Conservation (phyloP, 2,329 filamentous ascomycete genomes). For the Fusarium neocosmosporiellum region DNA sequence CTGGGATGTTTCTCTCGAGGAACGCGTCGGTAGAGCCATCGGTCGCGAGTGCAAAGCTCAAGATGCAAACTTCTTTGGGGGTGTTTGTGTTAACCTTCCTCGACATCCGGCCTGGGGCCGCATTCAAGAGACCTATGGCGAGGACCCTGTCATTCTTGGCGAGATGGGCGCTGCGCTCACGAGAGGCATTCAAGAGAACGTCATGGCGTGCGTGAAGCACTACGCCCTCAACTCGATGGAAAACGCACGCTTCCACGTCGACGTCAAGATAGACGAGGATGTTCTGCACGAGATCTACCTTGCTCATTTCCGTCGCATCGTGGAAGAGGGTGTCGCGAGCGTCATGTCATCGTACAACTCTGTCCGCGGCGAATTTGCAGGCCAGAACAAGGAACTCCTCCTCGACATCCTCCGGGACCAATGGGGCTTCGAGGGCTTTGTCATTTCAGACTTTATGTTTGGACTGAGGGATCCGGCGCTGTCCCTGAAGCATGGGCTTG, state of each 20-base stretch:
- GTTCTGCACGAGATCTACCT: conserved; percentile 38
- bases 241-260: conserved; percentile 35
- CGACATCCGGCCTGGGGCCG: conserved; percentile 40
- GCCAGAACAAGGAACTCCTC: conserved; percentile 30
- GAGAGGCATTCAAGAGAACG: conserved; percentile 29
- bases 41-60: conserved; percentile 31
- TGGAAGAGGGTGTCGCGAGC: conserved; percentile 24
- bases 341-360: conserved; percentile 40
- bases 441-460: conserved; percentile 34
- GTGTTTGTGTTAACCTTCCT: conserved; percentile 38
- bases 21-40: conserved; percentile 32
- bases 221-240: conserved; percentile 41
- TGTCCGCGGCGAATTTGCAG: conserved; percentile 31
- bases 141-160: conserved; percentile 35
- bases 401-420: conserved; percentile 26
- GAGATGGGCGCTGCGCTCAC: conserved; percentile 31
- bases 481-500: conserved; percentile 34
- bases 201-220: conserved; percentile 41
- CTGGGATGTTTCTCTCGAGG: conserved; percentile 35
- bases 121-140: conserved; percentile 39
- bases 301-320: conserved; percentile 28
- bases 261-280: conserved; percentile 26
- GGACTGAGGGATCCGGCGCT: conserved; percentile 22
- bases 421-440: conserved; percentile 33
- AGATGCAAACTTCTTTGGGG: conserved; percentile 35